Evolutionary conservation across 106 monocot genomes (phyloP), one percentile per base, ranked within the genome.

Genomic region (Hemerocallis citrina): DNA sequence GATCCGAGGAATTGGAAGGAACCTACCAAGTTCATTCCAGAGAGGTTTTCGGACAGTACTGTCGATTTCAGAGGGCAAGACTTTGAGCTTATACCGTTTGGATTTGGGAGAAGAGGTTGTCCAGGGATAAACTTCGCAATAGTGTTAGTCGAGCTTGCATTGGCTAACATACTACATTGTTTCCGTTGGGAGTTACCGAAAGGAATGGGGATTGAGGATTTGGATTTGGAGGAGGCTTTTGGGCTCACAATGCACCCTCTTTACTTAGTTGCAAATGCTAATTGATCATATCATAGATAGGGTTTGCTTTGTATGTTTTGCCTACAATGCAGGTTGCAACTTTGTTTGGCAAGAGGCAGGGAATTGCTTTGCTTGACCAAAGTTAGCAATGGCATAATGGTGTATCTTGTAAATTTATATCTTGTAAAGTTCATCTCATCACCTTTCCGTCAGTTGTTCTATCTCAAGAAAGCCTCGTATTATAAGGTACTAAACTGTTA

Each of bases 11-110:
- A 0, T 6, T 80, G 80, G 80, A 23, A 74, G 41, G 35, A 35
- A 5, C 74, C 74, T 7, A 39, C 56, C 0, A 52, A 55, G 65
- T 75, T 80, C 24, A 35, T 35, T 43, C 80, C 80, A 10, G 80
- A 80, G 56, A 74, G 80, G 23, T 80, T 74, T 29, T 21, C 55
- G 6, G 46, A n/a, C 19, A 50, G n/a, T 16, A 23, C 14, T 17
- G 4, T 55, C 12, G 60, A 80, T 25, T 67, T 56, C 37, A 48
- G 29, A 56, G 79, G 69, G 24, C 60, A 66, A 9, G 47, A 80
- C 42, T 75, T 57, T 34, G 9, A 39, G 11, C 30, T 62, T 44
- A 49, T 80, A 6, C 74, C 80, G 0, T 75, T 80, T 59, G 74
- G 74, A 2, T 34, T 48, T 43, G 80, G 80, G 0, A 16, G 74